Evolutionary conservation across 78 protist species (phyloP).

Genomic region (Dictyostelium purpureum): DNA sequence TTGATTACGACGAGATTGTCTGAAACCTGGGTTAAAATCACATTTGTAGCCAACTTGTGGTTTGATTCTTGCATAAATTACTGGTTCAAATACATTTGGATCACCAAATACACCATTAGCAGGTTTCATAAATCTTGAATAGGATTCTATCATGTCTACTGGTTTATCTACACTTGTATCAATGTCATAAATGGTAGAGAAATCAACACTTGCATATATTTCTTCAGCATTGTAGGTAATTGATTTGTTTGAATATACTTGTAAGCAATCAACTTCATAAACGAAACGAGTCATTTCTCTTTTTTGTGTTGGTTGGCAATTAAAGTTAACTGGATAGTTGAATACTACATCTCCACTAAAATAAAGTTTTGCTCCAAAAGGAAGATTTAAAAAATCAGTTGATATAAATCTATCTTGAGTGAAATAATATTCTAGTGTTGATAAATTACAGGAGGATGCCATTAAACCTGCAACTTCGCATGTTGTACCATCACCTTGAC

Average conservation of each 20-base stretch:
- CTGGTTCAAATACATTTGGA: not conserved
- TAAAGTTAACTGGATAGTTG: not conserved
- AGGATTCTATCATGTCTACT: not conserved
- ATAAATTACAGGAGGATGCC: not conserved
- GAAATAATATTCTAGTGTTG: not conserved
- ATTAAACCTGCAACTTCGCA: not conserved
- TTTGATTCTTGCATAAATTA: not conserved
- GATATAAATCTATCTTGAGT: not conserved
- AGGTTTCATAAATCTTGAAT: not conserved
- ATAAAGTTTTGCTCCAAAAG: not conserved
- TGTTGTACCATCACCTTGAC: not conserved
- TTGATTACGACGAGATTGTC: not conserved
- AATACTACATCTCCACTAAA: conserved; percentile 9
- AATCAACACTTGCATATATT: not conserved
- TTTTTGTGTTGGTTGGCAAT: not conserved
- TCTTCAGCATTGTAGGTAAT: not conserved
- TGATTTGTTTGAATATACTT: not conserved
- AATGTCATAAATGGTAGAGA: not conserved
- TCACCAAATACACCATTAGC: not conserved
- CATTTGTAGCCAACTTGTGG: conserved; percentile 5
- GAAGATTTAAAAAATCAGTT: not conserved
- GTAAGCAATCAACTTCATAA: conserved; percentile 1
- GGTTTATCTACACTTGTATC: conserved; percentile 10
- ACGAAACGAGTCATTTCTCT: not conserved
- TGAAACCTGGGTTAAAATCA: conserved; percentile 13